phyloP scores from a whole-genome alignment of 192 early-diverging fungal genomes.

The Umbelopsis vinacea region DNA sequence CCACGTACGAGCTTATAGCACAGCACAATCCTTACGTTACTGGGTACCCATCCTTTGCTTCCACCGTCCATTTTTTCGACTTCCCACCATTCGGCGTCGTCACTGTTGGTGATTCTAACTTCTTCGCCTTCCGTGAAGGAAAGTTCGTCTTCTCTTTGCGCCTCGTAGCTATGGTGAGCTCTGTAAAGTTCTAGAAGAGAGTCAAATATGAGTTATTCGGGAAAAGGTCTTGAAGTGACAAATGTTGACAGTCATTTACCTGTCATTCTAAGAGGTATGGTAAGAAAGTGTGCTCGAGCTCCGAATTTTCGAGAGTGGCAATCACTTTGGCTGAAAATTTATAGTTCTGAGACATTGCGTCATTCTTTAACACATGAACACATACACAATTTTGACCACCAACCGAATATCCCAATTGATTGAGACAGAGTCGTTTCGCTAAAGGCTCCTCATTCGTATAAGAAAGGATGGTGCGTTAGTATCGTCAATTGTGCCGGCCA shows the following conservation, averaged over 20 bases:
- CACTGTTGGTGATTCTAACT: constrained; percentile 57
- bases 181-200: constrained; percentile 32
- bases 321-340: neutral
- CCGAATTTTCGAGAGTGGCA: neutral
- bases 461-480: too few relatives aligned
- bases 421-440: too few relatives aligned
- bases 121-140: constrained; percentile 58
- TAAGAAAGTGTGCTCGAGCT: neutral
- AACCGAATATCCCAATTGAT: too few relatives aligned
- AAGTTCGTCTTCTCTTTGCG: constrained; percentile 68
- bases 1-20: neutral
- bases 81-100: constrained; percentile 55
- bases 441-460: too few relatives aligned
- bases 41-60: constrained; percentile 47
- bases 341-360: constrained; percentile 5
- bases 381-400: neutral
- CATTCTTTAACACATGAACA: neutral
- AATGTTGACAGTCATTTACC: neutral
- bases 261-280: neutral
- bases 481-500: too few relatives aligned
- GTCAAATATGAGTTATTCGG: neutral
- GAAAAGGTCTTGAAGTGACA: neutral
- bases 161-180: constrained; percentile 52
- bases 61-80: constrained; percentile 44
- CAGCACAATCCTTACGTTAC: constrained; percentile 42